Conservation (phyloP, 495 filamentous ascomycete species). For the Xylaria venustula region DNA sequence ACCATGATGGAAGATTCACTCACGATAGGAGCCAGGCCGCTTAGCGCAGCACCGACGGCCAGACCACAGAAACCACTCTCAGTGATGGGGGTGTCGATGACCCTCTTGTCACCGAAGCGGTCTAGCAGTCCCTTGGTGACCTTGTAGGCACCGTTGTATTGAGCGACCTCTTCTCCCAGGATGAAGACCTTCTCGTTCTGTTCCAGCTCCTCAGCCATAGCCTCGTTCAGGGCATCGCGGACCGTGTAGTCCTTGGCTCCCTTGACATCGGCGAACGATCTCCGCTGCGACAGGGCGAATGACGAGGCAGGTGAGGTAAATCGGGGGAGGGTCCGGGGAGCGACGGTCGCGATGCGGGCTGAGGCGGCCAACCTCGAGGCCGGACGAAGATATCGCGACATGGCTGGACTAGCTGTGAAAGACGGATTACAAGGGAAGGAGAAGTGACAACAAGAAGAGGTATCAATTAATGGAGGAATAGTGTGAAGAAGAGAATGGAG, state of each 20-base stretch:
- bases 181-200: conserved; percentile 90
- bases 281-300: conserved; percentile 45
- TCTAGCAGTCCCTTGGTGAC: conserved; percentile 96
- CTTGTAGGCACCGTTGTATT: conserved; percentile 99
- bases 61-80: conserved; percentile 93
- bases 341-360: conserved; percentile 49
- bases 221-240: conserved; percentile 95
- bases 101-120: conserved; percentile 93
- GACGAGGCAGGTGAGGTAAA: conserved; percentile 33
- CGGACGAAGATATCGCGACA: conserved; percentile 79
- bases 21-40: conserved; percentile 90
- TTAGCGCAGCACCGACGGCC: conserved; percentile 89
- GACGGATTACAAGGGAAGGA: conserved; percentile 18
- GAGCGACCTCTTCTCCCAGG: conserved; percentile 95
- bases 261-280: conserved; percentile 52
- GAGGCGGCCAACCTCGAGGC: conserved; percentile 73
- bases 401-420: conserved; percentile 25
- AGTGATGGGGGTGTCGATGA: conserved; percentile 98
- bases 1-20: conserved; percentile 34
- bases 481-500: background rate
- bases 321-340: conserved; percentile 43
- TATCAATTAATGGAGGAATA: conserved; percentile 4
- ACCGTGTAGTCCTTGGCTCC: conserved; percentile 92
- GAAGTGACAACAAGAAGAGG: background rate
- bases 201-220: conserved; percentile 96